Base-by-base conservation (phyloP, 179 eudicot species). In the Silene noctiflora region DNA sequence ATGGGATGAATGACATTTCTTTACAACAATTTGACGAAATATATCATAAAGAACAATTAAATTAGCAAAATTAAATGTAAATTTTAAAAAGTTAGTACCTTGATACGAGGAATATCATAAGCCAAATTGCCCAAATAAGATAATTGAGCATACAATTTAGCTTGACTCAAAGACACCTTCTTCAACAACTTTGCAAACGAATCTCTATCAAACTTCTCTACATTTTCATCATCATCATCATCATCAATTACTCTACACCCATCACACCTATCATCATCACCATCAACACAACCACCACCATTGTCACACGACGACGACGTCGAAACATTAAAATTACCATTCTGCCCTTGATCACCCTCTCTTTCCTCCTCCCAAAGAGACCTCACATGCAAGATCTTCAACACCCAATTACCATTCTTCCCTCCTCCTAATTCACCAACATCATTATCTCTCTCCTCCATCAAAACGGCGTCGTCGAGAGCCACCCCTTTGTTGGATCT, bases 101-200 rank as follows among this genome's bases (percentile, higher is more conserved):
- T 91, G 80, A 95, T 91, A 67, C 74, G 82, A 22, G 97, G 87
- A 9, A 95, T 91, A 67, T 72, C 80, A 85, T 95, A 95, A 39
- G 99, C 97, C 83, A 95, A 83, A 69, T 74, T 87, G 27, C 97
- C 97, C 88, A 95, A 88, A 85, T 86, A 87, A 79, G 97, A 95
- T 87, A 95, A 80, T 83, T 84, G 85, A 74, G 97, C 90, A 89
- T 89, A 95, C 81, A 92, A 74, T 64, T 87, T 91, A 63, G 97
- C 97, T 58, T 95, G 93, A 24, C 81, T 74, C 67, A 95, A 82
- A 48, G 97, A 85, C 44, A 95, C 99, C 85, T 86, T 95, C 69
- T 86, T 81, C n/a, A 93, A 80, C 85, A 95, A 20, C 81, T 86
- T 90, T 27, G 89, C 86, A 76, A 95, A 95, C 17, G 91, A 86